phyloP scores from a whole-genome alignment of 1,139 yeast species.

The Taphrina communis region DNA sequence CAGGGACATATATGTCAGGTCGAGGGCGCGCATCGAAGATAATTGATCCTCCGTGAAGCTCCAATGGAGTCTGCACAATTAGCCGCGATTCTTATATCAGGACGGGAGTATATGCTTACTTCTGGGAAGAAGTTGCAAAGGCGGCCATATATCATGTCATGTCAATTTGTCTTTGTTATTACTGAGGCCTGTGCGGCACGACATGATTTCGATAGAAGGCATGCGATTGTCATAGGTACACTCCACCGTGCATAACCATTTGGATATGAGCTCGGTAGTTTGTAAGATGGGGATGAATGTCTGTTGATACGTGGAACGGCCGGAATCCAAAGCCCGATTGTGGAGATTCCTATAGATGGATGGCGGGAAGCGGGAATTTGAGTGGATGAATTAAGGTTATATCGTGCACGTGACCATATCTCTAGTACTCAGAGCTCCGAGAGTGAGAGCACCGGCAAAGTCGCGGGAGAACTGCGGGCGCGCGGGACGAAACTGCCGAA shows the following conservation, averaged over 20 bases:
- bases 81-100: background rate
- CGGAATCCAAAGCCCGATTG: background rate
- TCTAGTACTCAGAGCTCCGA: slow-evolving; percentile 2
- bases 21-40: slow-evolving; percentile 52
- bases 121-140: slow-evolving; percentile 13
- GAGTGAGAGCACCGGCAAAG: background rate
- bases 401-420: slow-evolving; percentile 1
- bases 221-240: too few species aligned
- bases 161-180: background rate
- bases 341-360: background rate
- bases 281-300: too few species aligned
- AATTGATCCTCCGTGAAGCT: slow-evolving; percentile 61
- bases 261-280: too few species aligned
- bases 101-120: background rate
- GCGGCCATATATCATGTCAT: slow-evolving; percentile 11
- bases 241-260: too few species aligned
- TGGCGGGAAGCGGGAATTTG: background rate
- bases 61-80: slow-evolving; percentile 59
- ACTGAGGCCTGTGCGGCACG: background rate
- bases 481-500: too few species aligned
- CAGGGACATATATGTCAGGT: slow-evolving; percentile 43
- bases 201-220: too few species aligned
- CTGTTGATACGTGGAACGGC: too few species aligned
- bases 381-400: slow-evolving; percentile 10
- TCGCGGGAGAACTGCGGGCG: background rate